A percentile compares a stretch with the other conserved stretches of the same genome.
phyloP scores from a whole-genome alignment of 2,329 filamentous ascomycete species.

The Pestalotiopsis sp. region DNA sequence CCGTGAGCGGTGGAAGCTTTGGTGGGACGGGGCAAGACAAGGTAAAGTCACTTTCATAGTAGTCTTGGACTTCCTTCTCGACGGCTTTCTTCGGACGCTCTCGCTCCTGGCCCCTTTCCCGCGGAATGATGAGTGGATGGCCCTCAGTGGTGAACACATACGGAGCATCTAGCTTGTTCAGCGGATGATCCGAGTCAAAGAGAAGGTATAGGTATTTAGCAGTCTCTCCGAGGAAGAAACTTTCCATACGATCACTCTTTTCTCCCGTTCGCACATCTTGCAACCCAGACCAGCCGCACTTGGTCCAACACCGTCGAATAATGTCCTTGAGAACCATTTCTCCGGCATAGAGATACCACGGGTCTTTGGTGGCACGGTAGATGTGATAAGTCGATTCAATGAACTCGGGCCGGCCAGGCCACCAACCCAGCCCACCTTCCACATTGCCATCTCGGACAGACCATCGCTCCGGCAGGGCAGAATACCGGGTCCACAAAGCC shows the following conservation, averaged over 20 bases:
- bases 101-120: conserved; percentile 31
- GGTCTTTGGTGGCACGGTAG: conserved; percentile 90
- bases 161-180: conserved; percentile 83
- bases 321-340: conserved; percentile 95
- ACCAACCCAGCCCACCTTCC: conserved; percentile 88
- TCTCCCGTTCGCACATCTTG: conserved; percentile 82
- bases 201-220: conserved; percentile 93
- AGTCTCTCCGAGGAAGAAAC: conserved; percentile 96
- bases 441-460: conserved; percentile 81
- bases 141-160: conserved; percentile 97
- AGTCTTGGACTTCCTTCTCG: conserved; percentile 28
- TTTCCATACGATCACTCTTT: conserved; percentile 94
- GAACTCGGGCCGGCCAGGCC: conserved; percentile 93
- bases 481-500: conserved; percentile 91
- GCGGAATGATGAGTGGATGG: conserved; percentile 85
- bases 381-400: conserved; percentile 96
- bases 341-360: conserved; percentile 93
- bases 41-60: conserved; percentile 47
- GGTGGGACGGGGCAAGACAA: conserved; percentile 69
- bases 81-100: conserved; percentile 23
- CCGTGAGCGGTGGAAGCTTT: conserved; percentile 61
- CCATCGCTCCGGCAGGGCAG: conserved; percentile 93
- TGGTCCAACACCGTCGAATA: conserved; percentile 81
- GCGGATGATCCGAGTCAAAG: conserved; percentile 80
- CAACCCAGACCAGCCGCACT: conserved; percentile 90